Percentiles rank a stretch among this genome's conserved stretches.
Evolutionary conservation across 495 filamentous ascomycete genomes (phyloP).

Genomic region (Evernia prunastri): DNA sequence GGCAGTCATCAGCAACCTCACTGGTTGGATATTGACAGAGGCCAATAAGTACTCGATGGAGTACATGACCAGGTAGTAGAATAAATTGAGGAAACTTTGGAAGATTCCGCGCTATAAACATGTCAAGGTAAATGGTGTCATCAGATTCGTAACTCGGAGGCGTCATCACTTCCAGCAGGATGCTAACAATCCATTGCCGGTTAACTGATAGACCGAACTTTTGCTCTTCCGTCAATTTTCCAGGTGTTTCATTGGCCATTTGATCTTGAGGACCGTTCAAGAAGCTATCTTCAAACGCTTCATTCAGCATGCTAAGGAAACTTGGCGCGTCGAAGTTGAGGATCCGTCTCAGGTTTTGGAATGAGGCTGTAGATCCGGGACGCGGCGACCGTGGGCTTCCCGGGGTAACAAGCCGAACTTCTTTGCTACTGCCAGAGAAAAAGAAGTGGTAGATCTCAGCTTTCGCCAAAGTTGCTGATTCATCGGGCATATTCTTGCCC

Average conservation of each 20-base stretch:
- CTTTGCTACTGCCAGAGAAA: slow-evolving; percentile 70
- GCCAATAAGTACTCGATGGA: slow-evolving; percentile 73
- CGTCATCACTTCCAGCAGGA: slow-evolving; percentile 83
- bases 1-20: slow-evolving; percentile 86
- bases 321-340: slow-evolving; percentile 83
- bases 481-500: slow-evolving; percentile 63
- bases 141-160: slow-evolving; percentile 60
- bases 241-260: slow-evolving; percentile 44
- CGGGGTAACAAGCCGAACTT: slow-evolving; percentile 29
- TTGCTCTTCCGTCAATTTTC: slow-evolving; percentile 52
- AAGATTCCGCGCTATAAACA: slow-evolving; percentile 94
- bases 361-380: slow-evolving; percentile 31
- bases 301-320: slow-evolving; percentile 91
- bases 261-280: slow-evolving; percentile 69
- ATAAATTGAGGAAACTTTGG: slow-evolving; percentile 97
- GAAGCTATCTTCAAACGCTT: slow-evolving; percentile 93
- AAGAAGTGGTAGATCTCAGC: slow-evolving; percentile 84
- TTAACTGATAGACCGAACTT: slow-evolving; percentile 69
- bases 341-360: slow-evolving; percentile 75
- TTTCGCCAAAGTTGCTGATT: slow-evolving; percentile 67
- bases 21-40: slow-evolving; percentile 76
- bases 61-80: slow-evolving; percentile 73
- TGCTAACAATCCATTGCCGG: slow-evolving; percentile 82
- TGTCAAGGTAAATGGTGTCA: slow-evolving; percentile 90
- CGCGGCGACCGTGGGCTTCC: slow-evolving; percentile 13